phyloP scores from a whole-genome alignment of 208 protist species.

The Acanthamoeba royreba region DNA sequence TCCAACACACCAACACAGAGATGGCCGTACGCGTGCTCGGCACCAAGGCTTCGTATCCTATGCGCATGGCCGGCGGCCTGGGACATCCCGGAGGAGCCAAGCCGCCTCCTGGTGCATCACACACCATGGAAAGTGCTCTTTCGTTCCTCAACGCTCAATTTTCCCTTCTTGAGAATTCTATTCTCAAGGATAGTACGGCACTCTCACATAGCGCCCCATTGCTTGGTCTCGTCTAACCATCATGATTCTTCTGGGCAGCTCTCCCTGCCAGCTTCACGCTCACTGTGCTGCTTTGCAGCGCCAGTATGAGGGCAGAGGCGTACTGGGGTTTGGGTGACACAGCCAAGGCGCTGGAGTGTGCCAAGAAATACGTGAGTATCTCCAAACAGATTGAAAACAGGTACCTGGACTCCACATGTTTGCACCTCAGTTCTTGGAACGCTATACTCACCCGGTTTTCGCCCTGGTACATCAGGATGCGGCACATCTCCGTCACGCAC shows the following conservation, averaged over 20 bases:
- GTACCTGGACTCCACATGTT: too few relatives aligned
- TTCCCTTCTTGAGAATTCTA: neutral
- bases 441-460: too few relatives aligned
- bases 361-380: neutral
- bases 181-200: neutral
- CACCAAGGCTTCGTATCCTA: neutral
- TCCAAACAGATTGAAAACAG: neutral
- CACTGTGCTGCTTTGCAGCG: neutral
- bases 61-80: conserved; percentile 17
- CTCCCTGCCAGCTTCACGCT: neutral
- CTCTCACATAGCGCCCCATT: neutral
- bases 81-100: neutral
- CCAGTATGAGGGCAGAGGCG: neutral
- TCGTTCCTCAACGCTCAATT: neutral
- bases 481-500: neutral
- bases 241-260: neutral
- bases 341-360: neutral
- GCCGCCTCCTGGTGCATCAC: neutral
- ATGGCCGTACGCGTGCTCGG: neutral
- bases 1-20: neutral
- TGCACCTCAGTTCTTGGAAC: too few relatives aligned
- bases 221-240: neutral
- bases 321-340: neutral
- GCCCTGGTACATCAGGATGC: too few relatives aligned
- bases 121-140: neutral